A percentile compares a stretch with the other conserved stretches of the same genome.
Conservation (phyloP, 192 early-diverging fungal genomes). For the Cetraspora pellucida region DNA sequence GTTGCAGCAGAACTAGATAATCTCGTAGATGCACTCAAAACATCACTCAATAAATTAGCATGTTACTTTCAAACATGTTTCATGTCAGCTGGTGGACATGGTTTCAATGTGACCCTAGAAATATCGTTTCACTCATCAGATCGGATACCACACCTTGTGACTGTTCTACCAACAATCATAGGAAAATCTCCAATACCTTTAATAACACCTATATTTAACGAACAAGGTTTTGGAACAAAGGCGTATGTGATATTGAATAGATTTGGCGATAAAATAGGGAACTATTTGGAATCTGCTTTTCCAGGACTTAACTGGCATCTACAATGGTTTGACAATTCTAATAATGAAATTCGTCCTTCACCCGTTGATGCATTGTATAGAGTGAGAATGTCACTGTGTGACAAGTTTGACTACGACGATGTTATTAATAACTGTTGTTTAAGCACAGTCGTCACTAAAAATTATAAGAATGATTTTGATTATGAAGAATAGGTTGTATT, state of each 20-base stretch:
- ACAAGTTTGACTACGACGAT: slow-evolving; percentile 19
- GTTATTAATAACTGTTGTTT: slow-evolving; percentile 17
- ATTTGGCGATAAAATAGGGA: slow-evolving; percentile 20
- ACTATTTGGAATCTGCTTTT: slow-evolving; percentile 8
- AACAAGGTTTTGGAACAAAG: background rate
- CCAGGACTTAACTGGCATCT: slow-evolving; percentile 24
- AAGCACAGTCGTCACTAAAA: background rate
- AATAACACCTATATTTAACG: background rate
- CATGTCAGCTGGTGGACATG: background rate
- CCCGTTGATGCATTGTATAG: slow-evolving; percentile 6
- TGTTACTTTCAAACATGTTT: slow-evolving; percentile 18
- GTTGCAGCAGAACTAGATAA: background rate
- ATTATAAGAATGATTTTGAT: background rate
- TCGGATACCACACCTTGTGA: background rate
- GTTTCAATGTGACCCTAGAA: slow-evolving; percentile 9
- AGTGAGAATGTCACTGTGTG: background rate
- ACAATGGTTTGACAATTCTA: background rate
- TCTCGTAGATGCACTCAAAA: background rate
- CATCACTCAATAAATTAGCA: background rate
- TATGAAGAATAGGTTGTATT: too few species aligned
- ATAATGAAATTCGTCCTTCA: background rate
- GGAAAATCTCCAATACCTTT: slow-evolving; percentile 14
- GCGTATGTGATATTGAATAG: slow-evolving; percentile 1
- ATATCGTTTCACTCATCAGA: slow-evolving; percentile 11
- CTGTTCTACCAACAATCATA: background rate